Base-by-base conservation (phyloP, 805 yeast species). In the Yamadazyma akitaensis region DNA sequence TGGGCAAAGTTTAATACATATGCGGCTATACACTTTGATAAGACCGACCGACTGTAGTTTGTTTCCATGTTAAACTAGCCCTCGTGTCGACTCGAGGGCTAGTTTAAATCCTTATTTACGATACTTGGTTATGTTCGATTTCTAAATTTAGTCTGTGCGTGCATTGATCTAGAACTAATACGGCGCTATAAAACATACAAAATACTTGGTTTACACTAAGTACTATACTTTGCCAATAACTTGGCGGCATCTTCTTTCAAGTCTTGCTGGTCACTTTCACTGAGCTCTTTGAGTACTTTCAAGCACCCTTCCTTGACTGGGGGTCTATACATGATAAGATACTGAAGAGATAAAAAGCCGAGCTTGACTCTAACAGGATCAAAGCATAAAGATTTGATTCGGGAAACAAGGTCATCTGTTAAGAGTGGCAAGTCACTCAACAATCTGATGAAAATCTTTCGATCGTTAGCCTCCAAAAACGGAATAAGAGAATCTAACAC, bases 381-480 rank as follows among this genome's bases (percentile, higher is more conserved):
- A 38, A 80, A 69, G 59, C 97, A 85, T 13, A 94, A 66, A 10
- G 92, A 81, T 57, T 80, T 79, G 44, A 92, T 75, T 47, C 82
- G 81, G 17, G 68, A 65, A 1, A 94, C 81, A 51, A 89, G 75
- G 1, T 70, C 77, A 30, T 73, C 71, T 48, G 84, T 79, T 48
- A 95, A 70, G 43, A 73, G 82, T 2, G 99, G 99, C 42, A 95
- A 65, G 60, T 94, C 99, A 50, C 96, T 85, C 44, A 94, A 69
- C 42, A 94, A 70, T 48, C 98, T 75, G 41, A 94, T 81, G 55
- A 92, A 89, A 8, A 84, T 72, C 57, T 87, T 85, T 47, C 92
- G 73, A 64, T 94, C 98, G 9, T 76, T 75, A 7, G 85, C 75
- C 53, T 94, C 99, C 54, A 92, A 67, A 52, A 87, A 88, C 5